A percentile compares a stretch with the other conserved stretches of the same genome.
phyloP scores from a whole-genome alignment of 768 basidiomycete species.

The Trametes elegans region DNA sequence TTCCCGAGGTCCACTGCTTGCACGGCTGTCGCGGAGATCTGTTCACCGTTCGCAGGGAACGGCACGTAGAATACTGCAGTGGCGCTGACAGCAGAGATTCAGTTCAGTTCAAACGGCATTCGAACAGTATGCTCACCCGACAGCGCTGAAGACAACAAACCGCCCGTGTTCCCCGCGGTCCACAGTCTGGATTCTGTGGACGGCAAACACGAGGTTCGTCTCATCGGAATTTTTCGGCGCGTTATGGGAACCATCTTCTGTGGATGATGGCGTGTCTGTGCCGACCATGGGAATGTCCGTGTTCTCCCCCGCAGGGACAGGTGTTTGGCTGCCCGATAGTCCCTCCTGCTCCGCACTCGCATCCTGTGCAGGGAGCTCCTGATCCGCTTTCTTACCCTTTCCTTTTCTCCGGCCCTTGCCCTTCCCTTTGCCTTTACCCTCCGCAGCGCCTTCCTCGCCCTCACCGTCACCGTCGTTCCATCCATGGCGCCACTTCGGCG shows the following conservation, averaged over 20 bases:
- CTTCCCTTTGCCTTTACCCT: slow-evolving; percentile 24
- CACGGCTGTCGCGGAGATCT: background rate
- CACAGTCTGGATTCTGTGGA: slow-evolving; percentile 54
- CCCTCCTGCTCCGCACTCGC: slow-evolving; percentile 34
- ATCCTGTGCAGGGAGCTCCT: slow-evolving; percentile 26
- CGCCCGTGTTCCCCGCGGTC: slow-evolving; percentile 33
- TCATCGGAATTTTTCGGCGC: slow-evolving; percentile 13
- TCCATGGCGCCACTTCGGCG: slow-evolving; percentile 30
- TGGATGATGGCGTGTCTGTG: slow-evolving; percentile 13
- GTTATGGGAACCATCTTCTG: background rate
- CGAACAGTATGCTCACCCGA: slow-evolving; percentile 57
- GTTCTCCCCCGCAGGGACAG: slow-evolving; percentile 4
- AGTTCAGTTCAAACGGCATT: too few relatives aligned
- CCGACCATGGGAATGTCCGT: slow-evolving; percentile 27
- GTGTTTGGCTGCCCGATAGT: too few relatives aligned
- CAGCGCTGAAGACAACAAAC: slow-evolving; percentile 61
- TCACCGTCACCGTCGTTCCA: slow-evolving; percentile 29
- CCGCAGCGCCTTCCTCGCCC: slow-evolving; percentile 19
- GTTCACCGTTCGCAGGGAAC: slow-evolving; percentile 21
- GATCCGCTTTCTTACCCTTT: slow-evolving; percentile 25
- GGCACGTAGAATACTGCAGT: slow-evolving; percentile 62
- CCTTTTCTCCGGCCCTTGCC: slow-evolving; percentile 14
- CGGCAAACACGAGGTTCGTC: slow-evolving; percentile 44
- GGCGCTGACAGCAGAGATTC: slow-evolving; percentile 45
- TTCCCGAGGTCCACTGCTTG: slow-evolving; percentile 47